These are phyloP conservation scores for Saussurea involucrata DNA, from an alignment of 129 eudicot genomes.

Conservation along the genomic window DNA sequence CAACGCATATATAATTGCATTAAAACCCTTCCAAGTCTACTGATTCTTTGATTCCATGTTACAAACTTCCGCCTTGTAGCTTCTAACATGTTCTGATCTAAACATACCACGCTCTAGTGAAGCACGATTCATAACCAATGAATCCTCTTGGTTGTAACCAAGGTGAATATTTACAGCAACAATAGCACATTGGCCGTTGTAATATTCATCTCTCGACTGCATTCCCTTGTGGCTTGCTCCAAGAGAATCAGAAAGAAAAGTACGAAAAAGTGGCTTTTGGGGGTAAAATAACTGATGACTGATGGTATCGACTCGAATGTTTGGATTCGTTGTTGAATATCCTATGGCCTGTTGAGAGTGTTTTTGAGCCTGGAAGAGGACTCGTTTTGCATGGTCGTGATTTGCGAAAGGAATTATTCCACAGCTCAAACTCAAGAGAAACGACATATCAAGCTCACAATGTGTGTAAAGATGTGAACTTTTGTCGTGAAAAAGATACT, in stretches of 20 bases:
- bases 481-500: slow-evolving; percentile 44
- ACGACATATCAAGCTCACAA: slow-evolving; percentile 81
- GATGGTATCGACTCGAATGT: slow-evolving; percentile 64
- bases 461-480: slow-evolving; percentile 65
- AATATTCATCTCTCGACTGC: slow-evolving; percentile 56
- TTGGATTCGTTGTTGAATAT: slow-evolving; percentile 67
- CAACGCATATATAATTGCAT: no score
- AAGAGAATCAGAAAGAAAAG: slow-evolving; percentile 73
- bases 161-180: slow-evolving; percentile 89
- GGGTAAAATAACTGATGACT: slow-evolving; percentile 71
- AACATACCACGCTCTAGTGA: slow-evolving; percentile 94
- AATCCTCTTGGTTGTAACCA: slow-evolving; percentile 92
- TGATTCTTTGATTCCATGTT: slow-evolving; percentile 57
- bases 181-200: slow-evolving; percentile 86
- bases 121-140: slow-evolving; percentile 84
- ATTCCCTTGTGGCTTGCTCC: slow-evolving; percentile 42
- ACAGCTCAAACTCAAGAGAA: slow-evolving; percentile 72
- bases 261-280: slow-evolving; percentile 72
- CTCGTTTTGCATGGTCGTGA: slow-evolving; percentile 88
- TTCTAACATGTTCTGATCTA: slow-evolving; percentile 73
- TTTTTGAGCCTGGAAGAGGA: slow-evolving; percentile 76
- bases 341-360: slow-evolving; percentile 95
- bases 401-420: slow-evolving; percentile 84
- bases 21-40: no score
- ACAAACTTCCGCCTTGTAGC: slow-evolving; percentile 78